Conservation (phyloP, 805 yeast species). For the Ogataea paradorogensis region DNA sequence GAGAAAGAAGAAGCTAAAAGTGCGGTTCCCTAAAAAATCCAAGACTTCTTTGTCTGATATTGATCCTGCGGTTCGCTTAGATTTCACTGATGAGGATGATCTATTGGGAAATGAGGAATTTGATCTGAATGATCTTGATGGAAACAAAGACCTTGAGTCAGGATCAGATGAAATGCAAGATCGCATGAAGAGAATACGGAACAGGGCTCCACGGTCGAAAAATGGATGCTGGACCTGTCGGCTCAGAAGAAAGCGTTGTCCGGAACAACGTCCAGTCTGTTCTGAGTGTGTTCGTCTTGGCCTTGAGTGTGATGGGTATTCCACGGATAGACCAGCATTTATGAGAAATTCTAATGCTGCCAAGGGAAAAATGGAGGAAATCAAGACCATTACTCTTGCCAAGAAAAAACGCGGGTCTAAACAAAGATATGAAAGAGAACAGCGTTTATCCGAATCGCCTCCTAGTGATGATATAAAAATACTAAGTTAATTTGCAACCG, state of each 20-base stretch:
- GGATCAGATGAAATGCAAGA: constrained; percentile 17
- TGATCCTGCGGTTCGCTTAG: constrained; percentile 11
- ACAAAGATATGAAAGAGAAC: constrained; percentile 21
- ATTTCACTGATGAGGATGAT: constrained; percentile 11
- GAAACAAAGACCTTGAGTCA: neutral
- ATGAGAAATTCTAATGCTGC: constrained; percentile 44
- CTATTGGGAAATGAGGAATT: constrained; percentile 6
- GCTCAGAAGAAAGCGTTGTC: constrained; percentile 67
- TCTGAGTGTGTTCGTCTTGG: constrained; percentile 55
- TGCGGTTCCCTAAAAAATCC: constrained; percentile 17
- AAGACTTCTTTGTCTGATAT: constrained; percentile 8
- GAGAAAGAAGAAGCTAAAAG: constrained; percentile 17
- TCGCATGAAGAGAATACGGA: constrained; percentile 17
- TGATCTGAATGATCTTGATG: constrained; percentile 9
- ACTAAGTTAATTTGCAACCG: constrained; percentile 5
- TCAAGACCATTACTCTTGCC: constrained; percentile 38
- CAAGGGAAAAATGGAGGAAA: constrained; percentile 47
- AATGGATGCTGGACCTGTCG: constrained; percentile 81
- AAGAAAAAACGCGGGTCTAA: constrained; percentile 38
- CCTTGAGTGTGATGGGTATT: constrained; percentile 57
- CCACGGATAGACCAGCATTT: constrained; percentile 48
- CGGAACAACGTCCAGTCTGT: constrained; percentile 63
- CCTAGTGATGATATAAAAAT: constrained; percentile 7
- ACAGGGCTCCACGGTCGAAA: constrained; percentile 23
- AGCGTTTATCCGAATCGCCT: constrained; percentile 15